Base-by-base conservation (phyloP, 805 yeast species). In the Kodamaea fukazawae region DNA sequence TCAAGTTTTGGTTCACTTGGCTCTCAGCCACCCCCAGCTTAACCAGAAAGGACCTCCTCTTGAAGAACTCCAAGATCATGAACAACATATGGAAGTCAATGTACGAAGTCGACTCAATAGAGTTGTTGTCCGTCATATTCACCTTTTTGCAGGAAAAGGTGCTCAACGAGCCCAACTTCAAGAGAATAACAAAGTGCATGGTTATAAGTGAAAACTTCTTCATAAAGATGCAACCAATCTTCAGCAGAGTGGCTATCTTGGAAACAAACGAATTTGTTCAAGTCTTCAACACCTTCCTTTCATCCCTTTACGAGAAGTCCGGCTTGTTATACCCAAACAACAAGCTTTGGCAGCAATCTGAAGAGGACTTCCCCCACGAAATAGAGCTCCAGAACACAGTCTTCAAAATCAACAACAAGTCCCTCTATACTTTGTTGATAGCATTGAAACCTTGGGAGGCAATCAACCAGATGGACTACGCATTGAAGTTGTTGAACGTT, bases 391-490 rank as follows among this genome's bases (percentile, higher is more conserved):
- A 79, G 47, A 73, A 71, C 34, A 73, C 65, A 42, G 60, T 65
- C 3, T 84, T 81, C 61, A 77, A 66, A 45, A 66, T 84, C 23
- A 75, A 83, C 53, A 89, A 91, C 58, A 82, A 81, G 54, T 64
- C 83, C 20, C 60, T 87, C 3, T 81, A 78, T 50, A 73, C 81
- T 2, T 60, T 86, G 4, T 55, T 89, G 15, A 78, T 79, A 6
- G 65, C 71, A 22, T 67, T 90, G 51, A 86, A 84, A 50, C 96
- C 96, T 1, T 81, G 95, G 86, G 89, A 85, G 46, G 83, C 85
- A 45, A 74, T 72, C 13, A 43, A 63, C 18, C 95, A 88, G 50
- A 63, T 81, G 41, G 73, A 73, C 10, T 67, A 84, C 12, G 73
- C 73, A 0, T 51, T 79, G 6, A 54, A 60, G 9, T 71, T 85